A percentile compares a stretch with the other conserved stretches of the same genome.
Evolutionary conservation across 495 filamentous ascomycete genomes (phyloP).

Genomic region (Halenospora varia): DNA sequence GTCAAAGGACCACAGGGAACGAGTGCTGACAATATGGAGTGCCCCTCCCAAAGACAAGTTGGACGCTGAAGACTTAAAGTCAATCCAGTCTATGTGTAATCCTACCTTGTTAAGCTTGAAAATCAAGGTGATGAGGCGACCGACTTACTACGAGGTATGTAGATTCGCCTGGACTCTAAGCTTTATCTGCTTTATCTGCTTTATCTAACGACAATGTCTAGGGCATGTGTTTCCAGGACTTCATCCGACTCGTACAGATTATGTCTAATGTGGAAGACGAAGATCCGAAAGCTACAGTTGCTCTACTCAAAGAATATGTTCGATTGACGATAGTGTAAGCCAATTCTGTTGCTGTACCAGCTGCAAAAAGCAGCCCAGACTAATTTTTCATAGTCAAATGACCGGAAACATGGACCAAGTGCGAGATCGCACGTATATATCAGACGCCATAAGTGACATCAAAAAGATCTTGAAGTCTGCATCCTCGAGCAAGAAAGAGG

Average conservation of each 20-base stretch:
- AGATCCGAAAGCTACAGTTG: conserved; percentile 17
- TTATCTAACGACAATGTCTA: neutral
- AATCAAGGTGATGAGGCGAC: conserved; percentile 41
- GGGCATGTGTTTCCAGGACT: conserved; percentile 34
- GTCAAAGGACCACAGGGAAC: conserved; percentile 33
- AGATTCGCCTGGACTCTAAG: too few species aligned
- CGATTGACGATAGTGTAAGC: conserved; percentile 29
- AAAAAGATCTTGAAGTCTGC: conserved; percentile 22
- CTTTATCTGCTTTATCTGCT: neutral
- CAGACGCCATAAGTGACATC: conserved; percentile 22
- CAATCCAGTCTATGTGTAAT: conserved; percentile 4
- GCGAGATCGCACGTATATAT: conserved; percentile 32
- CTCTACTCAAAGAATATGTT: conserved; percentile 28
- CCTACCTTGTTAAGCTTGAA: conserved; percentile 38
- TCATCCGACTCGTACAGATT: conserved; percentile 28
- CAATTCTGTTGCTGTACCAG: neutral
- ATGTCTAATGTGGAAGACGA: conserved; percentile 8
- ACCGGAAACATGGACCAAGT: conserved; percentile 27
- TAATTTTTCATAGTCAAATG: conserved; percentile 27
- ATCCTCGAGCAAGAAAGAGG: conserved; percentile 15
- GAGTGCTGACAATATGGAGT: conserved; percentile 28
- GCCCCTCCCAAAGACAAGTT: neutral
- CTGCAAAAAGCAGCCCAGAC: neutral
- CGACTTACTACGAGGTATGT: conserved; percentile 45
- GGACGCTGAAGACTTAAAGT: neutral